Base-by-base conservation (phyloP, 2,329 filamentous ascomycete genomes). In the Alternaria panax region DNA sequence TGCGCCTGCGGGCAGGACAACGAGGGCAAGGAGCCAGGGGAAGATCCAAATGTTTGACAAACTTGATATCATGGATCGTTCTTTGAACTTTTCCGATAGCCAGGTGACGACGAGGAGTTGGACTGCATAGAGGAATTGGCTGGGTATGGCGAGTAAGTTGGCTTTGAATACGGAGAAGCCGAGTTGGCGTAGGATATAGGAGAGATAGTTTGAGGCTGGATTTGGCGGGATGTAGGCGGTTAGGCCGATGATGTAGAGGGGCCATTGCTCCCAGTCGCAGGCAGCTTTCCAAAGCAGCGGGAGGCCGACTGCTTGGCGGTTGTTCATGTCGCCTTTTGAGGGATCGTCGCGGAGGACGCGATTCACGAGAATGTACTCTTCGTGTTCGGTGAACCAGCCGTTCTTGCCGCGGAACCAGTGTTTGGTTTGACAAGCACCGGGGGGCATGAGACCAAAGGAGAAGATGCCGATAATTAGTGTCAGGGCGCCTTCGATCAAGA, bases 91-190 rank as follows among this genome's bases (percentile, higher is more conserved):
- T 36, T 84, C 82, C 2, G 81, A 83, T 5, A 83, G 60, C 70
- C 79, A 80, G 0, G 82, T 82, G 14, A 82, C 70, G 36, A 76
- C 66, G 12, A 84, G 67, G 2, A 85, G 75, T 5, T 81, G 79
- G 6, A 79, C 59, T 25, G 82, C 72, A 54, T 71, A 72, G 47
- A 77, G 64, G 12, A 76, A 72, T 30, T 78, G 74, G 4, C 68
- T 74, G 62, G 84, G 77, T n/a, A 90, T 89, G 2, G 84, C 83
- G 7, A 91, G 81, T 32, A 91, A 72, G 68, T 90, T 91, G 2
- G 87, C 83, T 22, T 86, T 77, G 72, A 91, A 88, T 2, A 85
- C 87, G 60, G 81, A 81, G 75, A 89, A 90, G 0, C 88, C 88
- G 0, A 90, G 78, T 2, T 80, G 77, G 45, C 83, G 82, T 6